Base-by-base conservation (phyloP, 2,329 filamentous ascomycete genomes). In the Pezizomycotina sp. region DNA sequence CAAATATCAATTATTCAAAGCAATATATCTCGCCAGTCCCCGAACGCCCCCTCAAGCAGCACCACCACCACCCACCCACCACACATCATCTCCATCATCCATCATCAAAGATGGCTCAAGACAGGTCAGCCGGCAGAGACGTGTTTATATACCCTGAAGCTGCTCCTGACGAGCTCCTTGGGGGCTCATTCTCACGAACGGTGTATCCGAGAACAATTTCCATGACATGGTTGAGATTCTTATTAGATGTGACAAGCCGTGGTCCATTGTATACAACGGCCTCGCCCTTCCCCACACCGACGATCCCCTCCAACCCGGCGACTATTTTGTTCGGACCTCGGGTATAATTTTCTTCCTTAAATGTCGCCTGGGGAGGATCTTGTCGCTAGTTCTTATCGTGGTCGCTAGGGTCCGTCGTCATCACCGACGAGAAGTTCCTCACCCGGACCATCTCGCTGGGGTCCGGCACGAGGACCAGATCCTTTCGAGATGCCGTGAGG, bases 171-270 rank as follows among this genome's bases (percentile, higher is more conserved):
- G n/a, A n/a, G n/a, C n/a, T n/a, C n/a, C n/a, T 28, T 35, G 45
- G 7, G 45, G 38, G 13, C 31, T 49, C 9, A 30, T 45, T 12
- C 31, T 49, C 15, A 43, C 44, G 7, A 46, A 46, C 21, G 50
- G 50, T 30, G 31, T 53, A 13, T 49, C 47, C 8, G 49, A 51
- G 29, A 33, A 34, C 12, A 51, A 51, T 37, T 33, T 53, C 27
- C 50, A 52, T 30, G 26, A 41, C 10, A 52, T 51, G 48, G 30
- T 52, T 13, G 43, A 52, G 24, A 47, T 53, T 22, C 22, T 50
- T 39, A 28, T 45, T 13, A 18, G 46, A 18, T 36, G 50, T 30
- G 25, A 27, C 23, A 6, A n/a, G n/a, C n/a, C n/a, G n/a, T n/a
- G n/a, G n/a, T n/a, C n/a, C n/a, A n/a, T n/a, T n/a, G n/a, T n/a